A percentile compares a stretch with the other conserved stretches of the same genome.
These are phyloP conservation scores for Irpex sp. DNA, from an alignment of 1,284 basidiomycete genomes.

Conservation along the genomic window DNA sequence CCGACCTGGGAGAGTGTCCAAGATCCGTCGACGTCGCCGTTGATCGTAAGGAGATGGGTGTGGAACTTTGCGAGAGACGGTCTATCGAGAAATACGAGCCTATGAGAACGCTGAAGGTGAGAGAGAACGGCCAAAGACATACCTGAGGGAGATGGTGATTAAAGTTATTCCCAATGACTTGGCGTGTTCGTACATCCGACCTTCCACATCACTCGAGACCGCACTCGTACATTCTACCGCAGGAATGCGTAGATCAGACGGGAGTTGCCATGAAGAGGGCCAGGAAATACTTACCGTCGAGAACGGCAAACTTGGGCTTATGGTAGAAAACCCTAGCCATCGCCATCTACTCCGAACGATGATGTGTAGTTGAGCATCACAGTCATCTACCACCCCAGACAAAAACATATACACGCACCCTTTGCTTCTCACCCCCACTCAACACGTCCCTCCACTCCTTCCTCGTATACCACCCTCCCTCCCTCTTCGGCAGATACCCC, in stretches of 20 bases:
- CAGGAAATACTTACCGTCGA: conserved; percentile 56
- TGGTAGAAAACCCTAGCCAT: conserved; percentile 87
- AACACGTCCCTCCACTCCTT: conserved; percentile 97
- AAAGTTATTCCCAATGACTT: conserved; percentile 92
- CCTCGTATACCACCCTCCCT: conserved; percentile 85
- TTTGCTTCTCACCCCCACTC: conserved; percentile 94
- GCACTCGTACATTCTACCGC: conserved; percentile 88
- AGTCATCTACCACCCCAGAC: neutral
- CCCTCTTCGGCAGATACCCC: conserved; percentile 81
- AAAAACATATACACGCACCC: conserved; percentile 41
- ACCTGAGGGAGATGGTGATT: conserved; percentile 86
- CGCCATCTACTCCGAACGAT: conserved; percentile 55
- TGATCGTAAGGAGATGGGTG: conserved; percentile 72
- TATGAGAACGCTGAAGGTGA: neutral
- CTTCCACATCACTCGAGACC: conserved; percentile 95
- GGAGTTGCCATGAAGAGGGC: conserved; percentile 2
- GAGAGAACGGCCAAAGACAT: conserved; percentile 15
- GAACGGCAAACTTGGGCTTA: conserved; percentile 69
- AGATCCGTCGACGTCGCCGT: conserved; percentile 57
- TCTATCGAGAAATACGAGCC: conserved; percentile 32
- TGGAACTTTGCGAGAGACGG: conserved; percentile 84
- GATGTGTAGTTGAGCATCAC: neutral
- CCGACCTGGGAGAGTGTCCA: conserved; percentile 76
- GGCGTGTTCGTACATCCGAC: conserved; percentile 92
- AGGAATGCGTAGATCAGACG: neutral